Base-by-base conservation (phyloP, 768 basidiomycete genomes). In the Tylopilus subfusipes region DNA sequence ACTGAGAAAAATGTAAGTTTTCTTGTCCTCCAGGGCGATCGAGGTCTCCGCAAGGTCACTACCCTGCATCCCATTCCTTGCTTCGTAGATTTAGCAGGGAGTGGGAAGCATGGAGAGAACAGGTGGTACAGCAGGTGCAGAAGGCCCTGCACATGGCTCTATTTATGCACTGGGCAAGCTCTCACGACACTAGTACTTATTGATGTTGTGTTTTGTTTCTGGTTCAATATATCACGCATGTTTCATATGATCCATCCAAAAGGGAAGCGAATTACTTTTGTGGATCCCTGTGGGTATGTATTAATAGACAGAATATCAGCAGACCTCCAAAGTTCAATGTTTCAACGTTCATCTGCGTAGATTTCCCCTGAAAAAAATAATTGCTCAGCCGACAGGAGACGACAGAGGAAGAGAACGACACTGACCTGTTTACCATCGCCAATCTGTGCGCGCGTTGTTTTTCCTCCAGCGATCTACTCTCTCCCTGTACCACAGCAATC, bases 361-460 rank as follows among this genome's bases (percentile, higher is more conserved):
- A 18, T 67, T 64, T 39, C 62, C 67, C 54, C 62, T 73, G 8
- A 12, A 21, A 25, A 50, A 52, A 50, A 30, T n/a, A 34, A 19
- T 9, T 6, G 53, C 24, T 67, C 44, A 50, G 31, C 34, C 16
- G 19, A 53, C 12, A 19, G 16, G 30, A 48, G 8, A 42, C 12
- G 21, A 5, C 6, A 6, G 14, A 22, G 3, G 46, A 16, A 8
- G 13, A 19, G 2, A n/a, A 21, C 19, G 6, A 12, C 1, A 75
- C 86, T 55, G 51, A 89, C 90, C 89, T 83, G 68, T 90, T 90
- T 27, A 86, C 78, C 78, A 88, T 86, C 2, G 88, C 93, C 51
- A 80, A 62, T 60, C 75, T 80, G 64, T 93, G 92, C 39, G 79
- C 63, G 44, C 82, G 78, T 57, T 75, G 73, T 69, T 91, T 87